These are phyloP conservation scores for Corylus americana DNA, from an alignment of 306 rosid genomes.

Conservation along the genomic window DNA sequence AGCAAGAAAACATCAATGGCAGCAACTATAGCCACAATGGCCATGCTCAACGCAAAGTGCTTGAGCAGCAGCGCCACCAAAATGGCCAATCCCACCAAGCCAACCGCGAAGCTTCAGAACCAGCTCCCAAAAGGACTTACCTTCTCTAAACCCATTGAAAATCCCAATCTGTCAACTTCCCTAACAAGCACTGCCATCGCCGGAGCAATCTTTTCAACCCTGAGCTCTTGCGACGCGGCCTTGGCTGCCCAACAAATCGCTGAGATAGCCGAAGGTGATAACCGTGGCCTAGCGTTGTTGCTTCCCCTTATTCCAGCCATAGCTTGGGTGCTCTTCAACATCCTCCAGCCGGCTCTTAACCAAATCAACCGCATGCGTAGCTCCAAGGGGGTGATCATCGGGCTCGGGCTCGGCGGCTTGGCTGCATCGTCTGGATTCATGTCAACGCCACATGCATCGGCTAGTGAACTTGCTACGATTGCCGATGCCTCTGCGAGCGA, in stretches of 20 bases:
- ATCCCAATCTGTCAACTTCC: conserved; percentile 30
- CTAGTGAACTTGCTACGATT: conserved; percentile 49
- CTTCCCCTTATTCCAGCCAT: conserved; percentile 74
- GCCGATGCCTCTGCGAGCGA: conserved; percentile 62
- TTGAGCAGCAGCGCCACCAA: conserved; percentile 38
- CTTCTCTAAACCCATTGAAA: conserved; percentile 27
- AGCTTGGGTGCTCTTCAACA: conserved; percentile 95
- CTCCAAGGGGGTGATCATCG: conserved; percentile 54
- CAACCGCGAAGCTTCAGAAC: conserved; percentile 54
- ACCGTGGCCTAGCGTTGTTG: conserved; percentile 73
- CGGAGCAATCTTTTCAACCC: conserved; percentile 67
- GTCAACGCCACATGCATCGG: conserved; percentile 54
- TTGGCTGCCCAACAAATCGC: conserved; percentile 81
- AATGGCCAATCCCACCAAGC: conserved; percentile 40
- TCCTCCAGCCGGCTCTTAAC: conserved; percentile 84
- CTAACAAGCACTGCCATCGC: conserved; percentile 69
- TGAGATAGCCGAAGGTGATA: conserved; percentile 75
- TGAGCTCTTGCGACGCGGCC: conserved; percentile 59
- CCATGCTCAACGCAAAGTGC: conserved; percentile 72
- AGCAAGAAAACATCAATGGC: conserved; percentile 54
- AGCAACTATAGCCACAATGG: conserved; percentile 80
- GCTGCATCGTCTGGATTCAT: conserved; percentile 44
- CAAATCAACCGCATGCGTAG: conserved; percentile 73
- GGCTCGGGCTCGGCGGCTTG: conserved; percentile 70
- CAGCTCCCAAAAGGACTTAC: conserved; percentile 47